Evolutionary conservation across 805 yeast genomes (phyloP).

Genomic region (Nakazawaea holstii): DNA sequence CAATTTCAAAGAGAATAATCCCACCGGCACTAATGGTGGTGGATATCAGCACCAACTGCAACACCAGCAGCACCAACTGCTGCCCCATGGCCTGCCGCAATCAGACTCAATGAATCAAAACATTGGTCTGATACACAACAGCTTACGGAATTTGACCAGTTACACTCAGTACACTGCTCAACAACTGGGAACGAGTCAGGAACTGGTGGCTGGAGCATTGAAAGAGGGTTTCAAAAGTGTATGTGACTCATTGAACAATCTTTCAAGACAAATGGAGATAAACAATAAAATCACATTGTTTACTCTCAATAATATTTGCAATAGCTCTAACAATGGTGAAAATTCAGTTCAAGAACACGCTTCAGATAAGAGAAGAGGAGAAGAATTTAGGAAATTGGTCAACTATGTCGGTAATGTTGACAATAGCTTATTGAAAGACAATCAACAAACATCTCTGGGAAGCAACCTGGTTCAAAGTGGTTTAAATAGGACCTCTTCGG

Average conservation of each 20-base stretch:
- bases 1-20: background rate
- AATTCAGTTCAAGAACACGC: background rate
- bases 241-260: background rate
- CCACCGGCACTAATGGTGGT: background rate
- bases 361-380: conserved; percentile 5
- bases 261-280: conserved; percentile 9
- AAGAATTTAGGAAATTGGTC: conserved; percentile 7
- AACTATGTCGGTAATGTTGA: conserved; percentile 7
- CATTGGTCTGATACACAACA: conserved; percentile 6
- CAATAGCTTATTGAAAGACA: conserved; percentile 1
- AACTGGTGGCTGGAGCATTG: background rate
- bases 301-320: conserved; percentile 1
- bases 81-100: background rate
- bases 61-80: background rate
- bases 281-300: conserved; percentile 7
- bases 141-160: conserved; percentile 4
- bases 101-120: background rate
- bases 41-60: background rate
- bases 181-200: conserved; percentile 1
- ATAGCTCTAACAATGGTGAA: background rate
- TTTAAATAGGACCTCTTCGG: background rate
- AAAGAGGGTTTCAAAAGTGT: conserved; percentile 8
- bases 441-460: background rate
- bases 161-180: conserved; percentile 4
- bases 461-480: background rate